Evolutionary conservation across 306 rosid species (phyloP), one percentile per base, ranked within the genome.

Genomic region (Mucuna pruriens): DNA sequence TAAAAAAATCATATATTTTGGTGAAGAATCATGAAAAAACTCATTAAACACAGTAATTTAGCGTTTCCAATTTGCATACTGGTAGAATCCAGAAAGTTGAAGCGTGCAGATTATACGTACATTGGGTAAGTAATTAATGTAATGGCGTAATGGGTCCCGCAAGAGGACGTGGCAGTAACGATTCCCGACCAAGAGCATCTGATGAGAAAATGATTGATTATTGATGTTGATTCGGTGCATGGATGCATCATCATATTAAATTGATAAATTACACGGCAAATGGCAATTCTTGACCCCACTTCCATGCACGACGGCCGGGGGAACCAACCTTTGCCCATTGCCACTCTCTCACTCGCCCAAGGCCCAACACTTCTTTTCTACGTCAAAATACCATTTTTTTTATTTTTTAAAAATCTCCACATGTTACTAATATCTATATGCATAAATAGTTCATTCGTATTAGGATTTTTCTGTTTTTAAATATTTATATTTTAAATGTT

Each of bases 131-230:
- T 40, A 75, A 16, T 72, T n/a, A n/a, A n/a, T n/a, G n/a, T n/a
- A n/a, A n/a, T n/a, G n/a, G n/a, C n/a, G 62, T 17, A 33, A 22
- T 31, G 74, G 78, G 85, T 39, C 9, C 84, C 86, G 2, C 38
- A 23, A 62, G 19, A 31, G 25, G 64, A 83, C 65, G 84, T 84
- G 82, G 88, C 62, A 60, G 48, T 16, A 66, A 45, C 88, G 70
- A 66, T 83, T 34, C 82, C 90, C 89, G 87, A 84, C 88, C 87
- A 55, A 9, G 77, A 85, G 91, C 89, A 89, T 87, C 95, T 84
- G 52, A 26, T 62, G 77, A 77, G 73, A 65, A 60, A 77, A 75
- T 64, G 88, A 89, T 78, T 85, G 88, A 86, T 34, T 39, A 15
- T 58, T 42, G 77, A 77, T 62, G 11, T 52, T 8, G 62, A 29